Evolutionary conservation across 176 grass and related monocot species (phyloP), one percentile per base, ranked within the genome.

Genomic region (Stipa capillata): DNA sequence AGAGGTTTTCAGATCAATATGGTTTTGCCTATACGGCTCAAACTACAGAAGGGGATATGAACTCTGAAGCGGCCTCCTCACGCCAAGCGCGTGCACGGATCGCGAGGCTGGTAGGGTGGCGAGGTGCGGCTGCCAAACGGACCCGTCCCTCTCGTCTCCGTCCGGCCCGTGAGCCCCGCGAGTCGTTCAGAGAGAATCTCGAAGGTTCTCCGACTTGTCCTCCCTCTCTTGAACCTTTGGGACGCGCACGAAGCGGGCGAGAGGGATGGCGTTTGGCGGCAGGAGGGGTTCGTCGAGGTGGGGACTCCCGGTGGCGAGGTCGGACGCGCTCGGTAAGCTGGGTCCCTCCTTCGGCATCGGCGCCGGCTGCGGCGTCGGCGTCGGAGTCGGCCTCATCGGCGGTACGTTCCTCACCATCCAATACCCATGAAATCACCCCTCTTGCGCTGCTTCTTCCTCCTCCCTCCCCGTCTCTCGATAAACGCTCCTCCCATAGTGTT

Each of bases 351-450:
- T 98, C 60, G 92, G 92, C 47, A 85, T 85, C 77, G 92, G 95
- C 80, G 87, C 88, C 50, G 92, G 92, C 41, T 98, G 95, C 48
- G 95, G 95, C 33, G 73, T 94, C 39, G 95, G 95, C 71, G 59
- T 98, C 21, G 73, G 90, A 20, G 17, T 94, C 49, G 92, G 95
- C 66, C 77, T 98, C 53, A 28, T 98, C 80, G 92, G 95, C 81
- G 95, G 95, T 98, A 35, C 39, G 92, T 87, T 0, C 12, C 33
- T 42, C 11, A 1, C 35, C 48, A 23, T 75, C 28, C 28, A 55
- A 53, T 25, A 56, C 23, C 34, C 42, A 27, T 48, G 20, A 9
- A 39, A 40, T 4, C 6, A 11, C 5, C 65, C 39, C 12, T 31
- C 35, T 37, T 17, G 7, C 35, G n/a, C 4, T 13, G 14, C 18